Evolutionary conservation across 192 early-diverging fungal species (phyloP).

Genomic region (Coemansia sp.): DNA sequence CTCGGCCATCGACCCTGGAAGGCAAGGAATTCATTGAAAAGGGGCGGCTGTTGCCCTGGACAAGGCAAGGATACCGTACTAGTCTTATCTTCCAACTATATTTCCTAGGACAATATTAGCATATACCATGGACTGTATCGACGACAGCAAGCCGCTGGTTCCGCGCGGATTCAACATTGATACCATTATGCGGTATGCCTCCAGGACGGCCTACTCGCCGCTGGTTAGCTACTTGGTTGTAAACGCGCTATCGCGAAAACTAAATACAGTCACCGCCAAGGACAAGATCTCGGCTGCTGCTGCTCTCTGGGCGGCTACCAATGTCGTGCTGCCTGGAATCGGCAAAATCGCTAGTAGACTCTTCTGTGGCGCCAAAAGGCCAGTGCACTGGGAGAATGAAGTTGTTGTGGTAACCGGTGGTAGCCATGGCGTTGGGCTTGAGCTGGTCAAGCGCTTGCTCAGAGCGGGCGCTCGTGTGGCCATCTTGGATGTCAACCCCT

Average conservation of each 20-base stretch:
- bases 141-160: conserved; percentile 51
- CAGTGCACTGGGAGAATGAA: conserved; percentile 38
- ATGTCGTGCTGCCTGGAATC: conserved; percentile 26
- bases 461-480: conserved; percentile 41
- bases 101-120: background rate
- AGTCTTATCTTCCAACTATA: background rate
- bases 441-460: conserved; percentile 37
- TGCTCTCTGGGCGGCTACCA: conserved; percentile 42
- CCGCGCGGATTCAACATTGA: conserved; percentile 50
- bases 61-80: background rate
- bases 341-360: conserved; percentile 18
- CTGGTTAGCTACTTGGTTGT: conserved; percentile 39
- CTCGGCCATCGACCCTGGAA: background rate
- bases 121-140: conserved; percentile 30
- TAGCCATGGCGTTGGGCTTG: conserved; percentile 47
- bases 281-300: conserved; percentile 28
- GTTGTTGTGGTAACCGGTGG: conserved; percentile 49
- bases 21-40: background rate
- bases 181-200: conserved; percentile 37
- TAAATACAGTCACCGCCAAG: conserved; percentile 5
- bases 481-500: conserved; percentile 43
- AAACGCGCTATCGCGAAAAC: conserved; percentile 17
- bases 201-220: conserved; percentile 30
- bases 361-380: conserved; percentile 7
- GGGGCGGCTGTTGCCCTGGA: background rate